Evolutionary conservation across 1,139 yeast species (phyloP).

Genomic region (Lipomyces yarrowii): DNA sequence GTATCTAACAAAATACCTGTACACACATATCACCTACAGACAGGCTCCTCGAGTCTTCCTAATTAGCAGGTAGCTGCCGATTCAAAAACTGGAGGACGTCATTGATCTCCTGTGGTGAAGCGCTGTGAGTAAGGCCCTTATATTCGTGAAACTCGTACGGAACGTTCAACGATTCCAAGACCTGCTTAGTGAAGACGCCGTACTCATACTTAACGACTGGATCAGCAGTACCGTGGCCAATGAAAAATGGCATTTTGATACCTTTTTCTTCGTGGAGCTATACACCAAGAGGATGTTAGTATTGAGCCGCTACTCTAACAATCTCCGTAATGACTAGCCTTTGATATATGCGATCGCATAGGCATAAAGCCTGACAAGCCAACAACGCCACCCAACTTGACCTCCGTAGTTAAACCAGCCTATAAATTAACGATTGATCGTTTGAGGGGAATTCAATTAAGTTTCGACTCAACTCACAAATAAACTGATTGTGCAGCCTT

Average conservation of each 20-base stretch:
- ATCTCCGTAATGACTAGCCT: constrained; percentile 31
- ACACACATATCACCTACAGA: background rate
- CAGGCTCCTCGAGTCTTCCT: background rate
- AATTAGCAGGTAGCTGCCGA: constrained; percentile 13
- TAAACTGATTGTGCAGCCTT: constrained; percentile 83
- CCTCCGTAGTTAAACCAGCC: constrained; percentile 50
- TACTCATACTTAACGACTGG: constrained; percentile 57
- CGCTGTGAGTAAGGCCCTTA: constrained; percentile 66
- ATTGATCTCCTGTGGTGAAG: constrained; percentile 64
- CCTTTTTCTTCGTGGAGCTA: constrained; percentile 47
- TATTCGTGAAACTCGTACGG: constrained; percentile 60
- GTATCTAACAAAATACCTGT: constrained; percentile 22
- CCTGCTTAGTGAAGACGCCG: constrained; percentile 52
- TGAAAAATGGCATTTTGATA: constrained; percentile 72
- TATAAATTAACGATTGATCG: constrained; percentile 1
- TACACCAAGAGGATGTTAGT: background rate
- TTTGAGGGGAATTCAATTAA: background rate
- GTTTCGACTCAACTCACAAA: constrained; percentile 43
- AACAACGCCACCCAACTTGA: constrained; percentile 75
- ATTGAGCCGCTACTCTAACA: background rate
- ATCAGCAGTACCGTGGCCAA: constrained; percentile 85
- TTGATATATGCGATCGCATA: constrained; percentile 48
- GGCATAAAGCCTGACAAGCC: constrained; percentile 81
- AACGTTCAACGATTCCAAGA: constrained; percentile 55
- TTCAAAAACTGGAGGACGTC: constrained; percentile 42